Percentiles rank a stretch among this genome's conserved stretches.
These are phyloP conservation scores for Malbranchea cinnamomea DNA, from an alignment of 2,329 filamentous ascomycete genomes.

Conservation along the genomic window DNA sequence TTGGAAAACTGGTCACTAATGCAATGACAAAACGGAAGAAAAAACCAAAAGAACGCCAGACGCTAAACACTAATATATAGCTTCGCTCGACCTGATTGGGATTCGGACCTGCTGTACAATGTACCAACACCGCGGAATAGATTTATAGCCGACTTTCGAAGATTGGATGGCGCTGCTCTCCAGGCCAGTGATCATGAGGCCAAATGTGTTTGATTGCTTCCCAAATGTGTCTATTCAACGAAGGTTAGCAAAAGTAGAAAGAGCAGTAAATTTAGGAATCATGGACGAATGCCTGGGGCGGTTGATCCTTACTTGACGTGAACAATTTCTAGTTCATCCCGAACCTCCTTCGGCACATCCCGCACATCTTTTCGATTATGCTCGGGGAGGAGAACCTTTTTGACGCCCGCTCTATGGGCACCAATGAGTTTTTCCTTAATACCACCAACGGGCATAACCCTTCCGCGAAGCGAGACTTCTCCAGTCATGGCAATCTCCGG, in stretches of 20 bases:
- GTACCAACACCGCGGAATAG: conserved; percentile 1
- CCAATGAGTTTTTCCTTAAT: conserved; percentile 99
- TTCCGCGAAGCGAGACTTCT: conserved; percentile 64
- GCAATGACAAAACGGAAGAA: conserved; percentile 1
- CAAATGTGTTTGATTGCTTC: conserved; percentile 83
- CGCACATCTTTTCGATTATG: conserved; percentile 86
- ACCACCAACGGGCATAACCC: conserved; percentile 85
- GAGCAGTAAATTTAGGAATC: conserved; percentile 6
- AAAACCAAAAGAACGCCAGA: conserved; percentile 1
- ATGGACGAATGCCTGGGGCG: conserved; percentile 7
- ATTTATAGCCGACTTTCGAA: conserved; percentile 65
- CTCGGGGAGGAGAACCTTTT: conserved; percentile 76
- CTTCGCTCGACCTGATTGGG: conserved; percentile 2
- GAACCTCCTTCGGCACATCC: conserved; percentile 82
- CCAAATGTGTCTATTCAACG: conserved; percentile 61
- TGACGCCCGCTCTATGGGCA: conserved; percentile 80
- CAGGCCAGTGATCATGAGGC: conserved; percentile 78
- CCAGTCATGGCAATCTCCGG: conserved; percentile 92
- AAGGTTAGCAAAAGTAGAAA: conserved; percentile 11
- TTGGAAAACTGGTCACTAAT: neutral
- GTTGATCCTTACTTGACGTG: conserved; percentile 57
- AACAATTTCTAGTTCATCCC: conserved; percentile 71
- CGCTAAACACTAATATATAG: no score
- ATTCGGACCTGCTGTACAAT: conserved; percentile 1
- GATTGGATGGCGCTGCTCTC: conserved; percentile 51